Conservation (phyloP, 352 stramenopile genomes). For the Globisporangium nunn region DNA sequence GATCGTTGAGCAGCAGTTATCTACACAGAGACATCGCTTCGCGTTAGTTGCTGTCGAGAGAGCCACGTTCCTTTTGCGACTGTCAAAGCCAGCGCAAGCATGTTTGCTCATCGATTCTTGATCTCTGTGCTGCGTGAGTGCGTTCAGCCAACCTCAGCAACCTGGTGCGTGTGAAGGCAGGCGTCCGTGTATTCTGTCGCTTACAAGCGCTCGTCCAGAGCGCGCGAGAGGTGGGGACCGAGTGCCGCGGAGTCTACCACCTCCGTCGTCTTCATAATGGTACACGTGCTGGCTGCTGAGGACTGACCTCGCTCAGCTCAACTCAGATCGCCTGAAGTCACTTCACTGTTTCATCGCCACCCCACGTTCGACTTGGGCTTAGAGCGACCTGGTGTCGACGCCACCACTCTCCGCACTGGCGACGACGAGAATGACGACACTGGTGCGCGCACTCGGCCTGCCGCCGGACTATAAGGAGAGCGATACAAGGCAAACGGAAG, state of each 20-base stretch:
- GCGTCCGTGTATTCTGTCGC: not conserved
- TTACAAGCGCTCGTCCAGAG: not conserved
- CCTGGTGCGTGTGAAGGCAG: too few species aligned
- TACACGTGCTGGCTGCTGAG: not conserved
- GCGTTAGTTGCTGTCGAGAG: too few species aligned
- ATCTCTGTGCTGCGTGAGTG: too few species aligned
- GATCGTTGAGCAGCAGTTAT: too few species aligned
- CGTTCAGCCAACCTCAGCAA: too few species aligned
- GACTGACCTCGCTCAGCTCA: too few species aligned
- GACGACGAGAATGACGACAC: conserved; percentile 21
- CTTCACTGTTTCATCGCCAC: conserved; percentile 28
- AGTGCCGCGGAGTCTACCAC: not conserved
- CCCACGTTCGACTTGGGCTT: conserved; percentile 61
- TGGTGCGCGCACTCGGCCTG: conserved; percentile 32
- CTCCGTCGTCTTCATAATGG: not conserved
- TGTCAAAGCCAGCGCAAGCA: too few species aligned
- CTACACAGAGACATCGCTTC: too few species aligned
- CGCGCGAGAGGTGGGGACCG: not conserved
- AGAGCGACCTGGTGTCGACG: conserved; percentile 21
- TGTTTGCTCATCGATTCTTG: too few species aligned
- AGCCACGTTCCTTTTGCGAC: too few species aligned
- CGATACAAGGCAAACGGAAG: conserved; percentile 3
- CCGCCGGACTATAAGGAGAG: conserved; percentile 15
- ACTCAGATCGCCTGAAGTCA: too few species aligned
- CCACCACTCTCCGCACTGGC: conserved; percentile 18